These are phyloP conservation scores for Neurospora sp. DNA, from an alignment of 495 filamentous ascomycete genomes.

Conservation along the genomic window DNA sequence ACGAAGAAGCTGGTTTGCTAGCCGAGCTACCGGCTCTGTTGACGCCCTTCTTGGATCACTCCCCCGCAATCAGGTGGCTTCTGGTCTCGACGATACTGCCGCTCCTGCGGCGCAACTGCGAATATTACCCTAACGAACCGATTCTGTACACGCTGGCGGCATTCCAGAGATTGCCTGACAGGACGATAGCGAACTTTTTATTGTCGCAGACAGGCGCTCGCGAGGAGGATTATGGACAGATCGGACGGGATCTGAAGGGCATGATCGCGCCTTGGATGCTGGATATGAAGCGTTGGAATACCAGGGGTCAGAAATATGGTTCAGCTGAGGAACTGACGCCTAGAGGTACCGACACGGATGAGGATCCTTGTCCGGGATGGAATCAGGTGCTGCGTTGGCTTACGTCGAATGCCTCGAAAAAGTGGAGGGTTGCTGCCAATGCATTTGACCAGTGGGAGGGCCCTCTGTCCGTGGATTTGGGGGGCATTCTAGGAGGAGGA, in stretches of 20 bases:
- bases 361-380: slow-evolving; percentile 48
- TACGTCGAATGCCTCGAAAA: slow-evolving; percentile 42
- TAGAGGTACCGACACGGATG: slow-evolving; percentile 7
- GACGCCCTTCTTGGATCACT: slow-evolving; percentile 62
- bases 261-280: slow-evolving; percentile 78
- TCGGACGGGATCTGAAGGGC: slow-evolving; percentile 63
- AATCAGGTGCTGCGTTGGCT: slow-evolving; percentile 74
- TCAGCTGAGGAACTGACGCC: not conserved
- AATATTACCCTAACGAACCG: slow-evolving; percentile 61
- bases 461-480: slow-evolving; percentile 68
- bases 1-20: slow-evolving; percentile 68
- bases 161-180: slow-evolving; percentile 53
- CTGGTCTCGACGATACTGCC: slow-evolving; percentile 71
- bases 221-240: slow-evolving; percentile 30
- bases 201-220: slow-evolving; percentile 49
- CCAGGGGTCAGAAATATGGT: slow-evolving; percentile 7
- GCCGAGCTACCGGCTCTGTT: slow-evolving; percentile 61
- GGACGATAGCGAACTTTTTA: slow-evolving; percentile 54
- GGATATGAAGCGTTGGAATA: slow-evolving; percentile 50
- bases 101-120: slow-evolving; percentile 68
- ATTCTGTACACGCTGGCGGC: slow-evolving; percentile 43
- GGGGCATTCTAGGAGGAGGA: slow-evolving; percentile 69
- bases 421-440: slow-evolving; percentile 45
- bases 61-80: slow-evolving; percentile 58
- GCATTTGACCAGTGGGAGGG: slow-evolving; percentile 72